Base-by-base conservation (phyloP, 2,329 filamentous ascomycete species). In the Pestalotiopsis sp. region DNA sequence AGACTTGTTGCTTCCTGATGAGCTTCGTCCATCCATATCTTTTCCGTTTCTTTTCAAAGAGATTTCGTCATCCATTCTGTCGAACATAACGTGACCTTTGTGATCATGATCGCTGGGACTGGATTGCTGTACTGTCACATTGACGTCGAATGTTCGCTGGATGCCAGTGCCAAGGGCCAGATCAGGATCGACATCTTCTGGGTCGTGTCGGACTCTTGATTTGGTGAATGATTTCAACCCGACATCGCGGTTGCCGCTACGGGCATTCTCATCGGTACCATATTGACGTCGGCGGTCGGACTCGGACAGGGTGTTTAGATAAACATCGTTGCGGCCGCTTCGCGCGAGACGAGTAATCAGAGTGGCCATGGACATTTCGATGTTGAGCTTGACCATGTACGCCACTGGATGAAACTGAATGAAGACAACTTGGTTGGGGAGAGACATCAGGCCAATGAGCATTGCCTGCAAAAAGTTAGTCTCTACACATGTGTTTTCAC, bases 291-390 rank as follows among this genome's bases (percentile, higher is more conserved):
- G 57, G 38, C 52, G 65, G 39, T 62, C 59, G 23, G 65, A 59
- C 20, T 67, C 57, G 39, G 65, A 67, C 5, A 67, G 57, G 20
- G 57, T 52, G 57, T 63, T 63, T 23, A 67, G 45, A 38, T 67
- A 25, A 31, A 59, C 67, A 41, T 52, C 65, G 39, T 31, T 60
- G 62, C 17, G 17, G 5, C 52, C 57, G 59, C 20, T 60, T 6
- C 60, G 65, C 2, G 68, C 68, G 20, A 69, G 65, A 20, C 62
- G 65, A 23, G 75, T 81, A 69, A 86, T 84, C 23, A 87, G 79
- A 66, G 84, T 82, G 69, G 85, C 84, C 81, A 87, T 84, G 65
- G 81, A 82, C 80, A 86, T 83, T 72, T 86, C 84, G 73, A 87
- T 85, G 71, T 85, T 80, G 27, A 86, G 77, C 70, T 86, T 86